Conservation (phyloP, 2,329 filamentous ascomycete species). For the Aspergillus floridensis region DNA sequence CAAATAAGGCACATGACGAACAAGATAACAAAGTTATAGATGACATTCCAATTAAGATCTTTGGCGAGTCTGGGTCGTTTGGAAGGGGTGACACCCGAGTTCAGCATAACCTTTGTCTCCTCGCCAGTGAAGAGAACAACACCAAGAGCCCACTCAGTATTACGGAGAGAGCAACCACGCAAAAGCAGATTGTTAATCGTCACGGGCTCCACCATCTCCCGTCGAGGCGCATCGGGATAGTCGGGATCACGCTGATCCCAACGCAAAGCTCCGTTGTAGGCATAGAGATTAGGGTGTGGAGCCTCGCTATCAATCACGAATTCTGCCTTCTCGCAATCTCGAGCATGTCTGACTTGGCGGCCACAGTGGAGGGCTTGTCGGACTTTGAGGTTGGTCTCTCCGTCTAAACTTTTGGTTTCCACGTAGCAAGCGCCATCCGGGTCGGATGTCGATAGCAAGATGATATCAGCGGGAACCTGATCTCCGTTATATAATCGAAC, state of each 20-base stretch:
- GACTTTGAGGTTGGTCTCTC: constrained; percentile 96
- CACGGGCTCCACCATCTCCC: constrained; percentile 86
- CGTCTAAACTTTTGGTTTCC: constrained; percentile 96
- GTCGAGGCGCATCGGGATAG: constrained; percentile 60
- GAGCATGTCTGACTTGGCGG: constrained; percentile 77
- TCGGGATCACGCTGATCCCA: constrained; percentile 74
- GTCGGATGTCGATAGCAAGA: constrained; percentile 90
- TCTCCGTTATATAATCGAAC: constrained; percentile 96
- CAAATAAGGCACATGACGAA: constrained; percentile 85
- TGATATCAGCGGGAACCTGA: constrained; percentile 87
- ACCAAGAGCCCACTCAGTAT: constrained; percentile 93
- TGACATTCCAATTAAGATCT: constrained; percentile 94
- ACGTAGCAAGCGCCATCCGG: constrained; percentile 93
- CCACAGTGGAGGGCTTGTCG: constrained; percentile 86
- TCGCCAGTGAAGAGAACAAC: constrained; percentile 92
- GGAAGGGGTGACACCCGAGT: constrained; percentile 89
- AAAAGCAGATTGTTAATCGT: constrained; percentile 93
- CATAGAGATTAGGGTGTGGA: constrained; percentile 90
- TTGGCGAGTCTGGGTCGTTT: constrained; percentile 89
- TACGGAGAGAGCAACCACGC: constrained; percentile 87
- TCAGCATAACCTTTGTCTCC: constrained; percentile 99
- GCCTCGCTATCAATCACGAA: constrained; percentile 88
- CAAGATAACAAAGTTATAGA: constrained; percentile 92
- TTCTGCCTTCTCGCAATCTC: constrained; percentile 84
- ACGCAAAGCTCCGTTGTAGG: constrained; percentile 84